Evolutionary conservation across 306 rosid genomes (phyloP), one percentile per base, ranked within the genome.

Genomic region (Psophocarpus tetragonolobus): DNA sequence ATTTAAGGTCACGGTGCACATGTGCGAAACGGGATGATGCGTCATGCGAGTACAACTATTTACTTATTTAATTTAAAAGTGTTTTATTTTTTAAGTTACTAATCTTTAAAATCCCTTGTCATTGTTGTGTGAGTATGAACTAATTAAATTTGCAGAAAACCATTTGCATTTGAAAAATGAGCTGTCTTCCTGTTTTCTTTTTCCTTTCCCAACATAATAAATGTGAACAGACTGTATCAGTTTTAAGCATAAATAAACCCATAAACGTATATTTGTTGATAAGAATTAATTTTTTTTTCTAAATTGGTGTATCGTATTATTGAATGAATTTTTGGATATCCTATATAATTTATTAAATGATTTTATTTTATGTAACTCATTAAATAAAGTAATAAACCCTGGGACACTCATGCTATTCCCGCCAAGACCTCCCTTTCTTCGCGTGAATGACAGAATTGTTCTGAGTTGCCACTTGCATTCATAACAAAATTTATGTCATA

Each of bases 21-120:
- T 42, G 84, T 23, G 24, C n/a, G 44, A 61, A 45, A 7, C 18
- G 56, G 66, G 41, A n/a, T 69, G 18, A 73, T 67, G 53, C 14
- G 12, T 67, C 15, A 71, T 64, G 57, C 17, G 17, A 33, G 17
- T 45, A 42, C 60, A 62, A 4, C 36, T 20, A 30, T 76, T 8
- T 14, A 30, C 7, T 74, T 74, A 12, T 75, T 75, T 42, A 61
- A 13, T 20, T 38, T 35, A 18, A 65, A 64, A 24, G 11, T 61
- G 4, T 62, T 75, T 45, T 35, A 23, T 0, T 11, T 75, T 63
- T 3, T 20, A 75, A 47, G 50, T 47, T 45, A 75, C 53, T 44
- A 14, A 1, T 47, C 48, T 32, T 10, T 17, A 1, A 3, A 35
- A 63, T 8, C 29, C 44, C 23, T 61, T 30, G 29, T 9, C 13